phyloP scores from a whole-genome alignment of 2,329 filamentous ascomycete species.

The Colletotrichum sojae region DNA sequence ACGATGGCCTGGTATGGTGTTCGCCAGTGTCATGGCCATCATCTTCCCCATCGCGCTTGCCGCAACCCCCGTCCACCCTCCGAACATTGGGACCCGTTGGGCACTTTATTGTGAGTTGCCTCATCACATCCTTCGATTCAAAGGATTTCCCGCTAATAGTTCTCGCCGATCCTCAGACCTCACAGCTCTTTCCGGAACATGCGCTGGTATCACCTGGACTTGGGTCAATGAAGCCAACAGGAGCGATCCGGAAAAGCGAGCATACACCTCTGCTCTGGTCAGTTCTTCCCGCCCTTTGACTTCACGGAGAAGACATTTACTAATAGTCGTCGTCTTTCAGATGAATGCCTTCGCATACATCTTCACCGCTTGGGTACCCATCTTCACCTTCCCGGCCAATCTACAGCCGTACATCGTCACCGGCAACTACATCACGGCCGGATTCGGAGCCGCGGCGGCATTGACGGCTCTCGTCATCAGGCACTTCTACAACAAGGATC shows the following conservation, averaged over 20 bases:
- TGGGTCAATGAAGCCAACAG: conserved; percentile 46
- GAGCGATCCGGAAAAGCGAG: conserved; percentile 47
- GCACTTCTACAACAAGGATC: conserved; percentile 43
- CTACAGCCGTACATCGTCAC: conserved; percentile 48
- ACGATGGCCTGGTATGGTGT: conserved; percentile 47
- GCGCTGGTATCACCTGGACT: conserved; percentile 46
- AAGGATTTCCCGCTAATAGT: no score
- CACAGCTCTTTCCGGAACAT: conserved; percentile 42
- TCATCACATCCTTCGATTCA: no score
- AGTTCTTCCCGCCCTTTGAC: not conserved
- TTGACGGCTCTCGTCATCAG: conserved; percentile 43
- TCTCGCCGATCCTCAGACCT: conserved; percentile 36
- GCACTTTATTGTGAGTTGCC: conserved; percentile 44
- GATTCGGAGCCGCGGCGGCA: conserved; percentile 42
- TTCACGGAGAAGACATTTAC: not conserved
- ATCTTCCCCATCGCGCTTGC: conserved; percentile 46
- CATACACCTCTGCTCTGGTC: conserved; percentile 47
- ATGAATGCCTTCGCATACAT: conserved; percentile 49
- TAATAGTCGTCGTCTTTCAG: conserved; percentile 27
- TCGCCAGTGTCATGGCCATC: conserved; percentile 44
- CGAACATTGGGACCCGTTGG: conserved; percentile 43
- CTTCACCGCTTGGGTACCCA: conserved; percentile 48
- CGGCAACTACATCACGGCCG: conserved; percentile 48
- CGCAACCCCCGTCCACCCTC: conserved; percentile 45
- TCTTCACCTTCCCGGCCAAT: conserved; percentile 48